Base-by-base conservation (phyloP, 2,329 filamentous ascomycete genomes). In the Arthroderma sp. region DNA sequence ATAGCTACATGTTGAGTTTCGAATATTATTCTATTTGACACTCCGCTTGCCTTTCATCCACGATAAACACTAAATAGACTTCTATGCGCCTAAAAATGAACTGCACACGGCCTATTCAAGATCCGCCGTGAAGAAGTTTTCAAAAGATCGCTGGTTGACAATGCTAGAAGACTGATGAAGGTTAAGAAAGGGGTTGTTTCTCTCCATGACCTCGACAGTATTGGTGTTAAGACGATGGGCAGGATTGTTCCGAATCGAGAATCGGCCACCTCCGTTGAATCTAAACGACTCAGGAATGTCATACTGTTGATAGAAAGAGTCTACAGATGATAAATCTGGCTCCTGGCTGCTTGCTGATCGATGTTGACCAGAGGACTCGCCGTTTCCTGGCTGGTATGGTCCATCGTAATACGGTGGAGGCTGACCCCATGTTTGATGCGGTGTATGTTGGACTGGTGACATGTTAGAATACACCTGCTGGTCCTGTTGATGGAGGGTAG, bases 161-260 rank as follows among this genome's bases (percentile, higher is more conserved):
- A 44, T 17, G 19, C 21, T 41, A n/a, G 17, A 11, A 4, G 39
- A 25, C 23, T 33, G 37, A 33, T 38, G 6, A 9, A 44, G n/a
- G 41, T 17, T n/a, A 35, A 25, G 17, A 31, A 63, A 63, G 0
- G 62, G 62, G 31, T 63, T 49, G 49, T 59, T 61, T 41, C 59
- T 60, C 21, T 39, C 13, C 59, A 61, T 61, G 44, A 61, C 31
- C 37, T 54, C 52, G 19, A 23, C 41, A 2, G 51, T 60, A 47
- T 60, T 43, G 8, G 44, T 60, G 47, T 63, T 61, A 25, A 61
- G 15, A 5, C 33, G 49, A 52, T 63, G 61, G 13, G 13, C n/a
- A 13, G 39, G 55, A 21, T 62, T 58, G 8, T 56, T 51, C n/a
- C 54, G 56, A 31, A 61, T 56, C 2, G 62, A 62, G 21, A 37